Conservation (phyloP, 2,329 filamentous ascomycete genomes). For the Fusarium lateritium region DNA sequence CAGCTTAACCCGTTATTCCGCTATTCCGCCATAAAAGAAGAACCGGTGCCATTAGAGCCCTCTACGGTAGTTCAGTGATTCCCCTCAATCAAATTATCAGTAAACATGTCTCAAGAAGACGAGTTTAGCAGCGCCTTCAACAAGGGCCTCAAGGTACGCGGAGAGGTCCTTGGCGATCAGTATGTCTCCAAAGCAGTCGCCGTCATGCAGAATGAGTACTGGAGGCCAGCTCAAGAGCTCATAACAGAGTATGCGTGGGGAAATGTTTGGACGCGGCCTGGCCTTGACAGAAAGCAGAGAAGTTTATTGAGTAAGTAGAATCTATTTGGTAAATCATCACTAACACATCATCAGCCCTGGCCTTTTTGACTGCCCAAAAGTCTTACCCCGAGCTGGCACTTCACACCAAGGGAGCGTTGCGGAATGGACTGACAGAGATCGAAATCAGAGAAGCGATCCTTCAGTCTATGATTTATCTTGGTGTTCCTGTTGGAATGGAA, state of each 20-base stretch:
- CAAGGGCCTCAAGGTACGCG: slow-evolving; percentile 20
- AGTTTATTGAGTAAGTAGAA: slow-evolving; percentile 34
- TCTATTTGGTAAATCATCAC: not conserved
- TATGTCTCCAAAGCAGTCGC: slow-evolving; percentile 39
- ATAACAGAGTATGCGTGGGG: slow-evolving; percentile 40
- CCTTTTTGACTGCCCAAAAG: slow-evolving; percentile 39
- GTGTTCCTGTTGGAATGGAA: slow-evolving; percentile 35
- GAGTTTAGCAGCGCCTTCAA: slow-evolving; percentile 25
- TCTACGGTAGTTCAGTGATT: too few species aligned
- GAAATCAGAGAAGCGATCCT: slow-evolving; percentile 38
- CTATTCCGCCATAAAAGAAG: not conserved
- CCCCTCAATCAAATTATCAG: too few species aligned
- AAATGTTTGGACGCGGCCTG: slow-evolving; percentile 30
- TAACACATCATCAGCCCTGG: slow-evolving; percentile 3
- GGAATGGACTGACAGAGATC: slow-evolving; percentile 38
- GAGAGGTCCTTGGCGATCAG: slow-evolving; percentile 38
- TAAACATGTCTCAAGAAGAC: slow-evolving; percentile 15
- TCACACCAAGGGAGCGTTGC: slow-evolving; percentile 34
- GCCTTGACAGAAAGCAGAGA: slow-evolving; percentile 39
- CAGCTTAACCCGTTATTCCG: not conserved
- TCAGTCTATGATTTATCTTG: slow-evolving; percentile 41
- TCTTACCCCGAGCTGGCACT: slow-evolving; percentile 31
- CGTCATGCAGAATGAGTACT: slow-evolving; percentile 35
- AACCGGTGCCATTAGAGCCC: not conserved
- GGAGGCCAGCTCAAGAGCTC: slow-evolving; percentile 36